Evolutionary conservation across 2,329 filamentous ascomycete genomes (phyloP), one percentile per base, ranked within the genome.

Genomic region (Trichophyton rubrum): DNA sequence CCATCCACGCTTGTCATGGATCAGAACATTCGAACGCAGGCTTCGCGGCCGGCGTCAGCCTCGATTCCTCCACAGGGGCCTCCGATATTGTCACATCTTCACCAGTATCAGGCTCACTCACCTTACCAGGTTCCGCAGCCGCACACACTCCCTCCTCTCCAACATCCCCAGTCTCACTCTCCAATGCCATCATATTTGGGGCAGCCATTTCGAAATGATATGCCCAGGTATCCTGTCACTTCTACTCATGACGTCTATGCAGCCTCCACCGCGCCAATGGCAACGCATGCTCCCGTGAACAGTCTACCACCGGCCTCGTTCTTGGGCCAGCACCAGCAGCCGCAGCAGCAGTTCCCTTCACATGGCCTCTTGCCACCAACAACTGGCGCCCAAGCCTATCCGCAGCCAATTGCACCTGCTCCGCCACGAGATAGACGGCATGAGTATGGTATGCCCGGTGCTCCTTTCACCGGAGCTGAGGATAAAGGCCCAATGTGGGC

Each of bases 381-480:
- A 24, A 84, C 85, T 9, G 81, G 82, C 56, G 79, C 86, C 51
- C 80, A 85, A 67, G 83, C 84, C 59, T 87, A 89, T 71, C 86
- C 86, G 53, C 87, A 89, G 73, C 84, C 86, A 38, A 88, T 90
- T 69, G 87, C 87, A 49, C 87, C 87, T 15, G 87, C 87, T 47
- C 86, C 87, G 47, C 75, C 75, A 59, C 75, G 75, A 61, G 75
- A 77, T 62, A 73, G 72, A 57, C 70, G 77, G 75, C 56, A 75
- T 73, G 62, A 82, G 75, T 69, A 87, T 66, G 85, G 85, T n/a
- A 85, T 89, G 80, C 86, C 87, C 13, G 81, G 85, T 1, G 82
- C 83, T 66, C 85, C 85, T 5, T 88, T 87, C 68, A 82, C 80
- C 59, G 72, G 71, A 65, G 68, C 82, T 78, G 70, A 79, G 77